Evolutionary conservation across 495 filamentous ascomycete genomes (phyloP).

Genomic region (Viridothelium virens): DNA sequence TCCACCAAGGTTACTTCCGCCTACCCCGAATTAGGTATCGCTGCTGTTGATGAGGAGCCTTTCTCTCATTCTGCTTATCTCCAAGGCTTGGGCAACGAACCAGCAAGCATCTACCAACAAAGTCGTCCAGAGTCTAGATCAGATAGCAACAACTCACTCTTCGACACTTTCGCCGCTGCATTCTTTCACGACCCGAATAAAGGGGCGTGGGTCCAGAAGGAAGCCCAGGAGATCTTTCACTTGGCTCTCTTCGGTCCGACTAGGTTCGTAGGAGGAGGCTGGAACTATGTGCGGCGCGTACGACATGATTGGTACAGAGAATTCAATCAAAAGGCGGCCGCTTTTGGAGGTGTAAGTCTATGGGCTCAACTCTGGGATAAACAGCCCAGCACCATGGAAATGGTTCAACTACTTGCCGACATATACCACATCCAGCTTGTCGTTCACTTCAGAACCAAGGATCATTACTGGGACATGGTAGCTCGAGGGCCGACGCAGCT

Average conservation of each 20-base stretch:
- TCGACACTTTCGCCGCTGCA: background rate
- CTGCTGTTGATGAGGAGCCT: background rate
- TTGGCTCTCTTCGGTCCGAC: background rate
- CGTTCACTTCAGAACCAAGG: background rate
- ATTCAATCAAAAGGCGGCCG: background rate
- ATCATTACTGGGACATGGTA: background rate
- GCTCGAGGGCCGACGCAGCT: background rate
- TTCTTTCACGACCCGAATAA: background rate
- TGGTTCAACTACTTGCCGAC: conserved; percentile 4
- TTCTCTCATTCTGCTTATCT: background rate
- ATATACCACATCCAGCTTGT: background rate
- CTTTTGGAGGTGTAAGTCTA: background rate
- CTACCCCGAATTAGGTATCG: background rate
- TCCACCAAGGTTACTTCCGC: no score
- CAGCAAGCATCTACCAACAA: background rate
- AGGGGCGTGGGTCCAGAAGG: background rate
- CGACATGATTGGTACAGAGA: conserved; percentile 9
- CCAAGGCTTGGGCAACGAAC: background rate
- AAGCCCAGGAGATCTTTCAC: background rate
- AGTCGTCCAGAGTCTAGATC: background rate
- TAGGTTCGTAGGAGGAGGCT: background rate
- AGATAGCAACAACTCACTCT: background rate
- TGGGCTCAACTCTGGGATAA: background rate
- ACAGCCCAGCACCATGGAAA: background rate
- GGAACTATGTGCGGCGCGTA: background rate